Percentiles rank a stretch among this genome's conserved stretches.
Conservation (phyloP, 2,329 filamentous ascomycete species). For the Sphaerulina vaccinii region DNA sequence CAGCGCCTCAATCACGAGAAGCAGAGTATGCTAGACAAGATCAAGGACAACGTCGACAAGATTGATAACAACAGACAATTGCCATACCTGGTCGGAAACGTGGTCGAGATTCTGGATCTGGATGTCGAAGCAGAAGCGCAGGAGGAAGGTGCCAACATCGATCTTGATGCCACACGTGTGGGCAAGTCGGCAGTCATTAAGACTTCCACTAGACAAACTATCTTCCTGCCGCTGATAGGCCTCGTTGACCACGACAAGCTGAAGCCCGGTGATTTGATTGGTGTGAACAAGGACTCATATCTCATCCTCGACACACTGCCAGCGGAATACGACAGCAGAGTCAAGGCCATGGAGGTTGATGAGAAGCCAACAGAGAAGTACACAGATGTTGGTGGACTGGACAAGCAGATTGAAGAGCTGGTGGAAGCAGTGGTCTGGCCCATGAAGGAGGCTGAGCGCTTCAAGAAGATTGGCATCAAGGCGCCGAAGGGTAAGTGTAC, state of each 20-base stretch:
- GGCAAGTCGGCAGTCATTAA: constrained; percentile 99
- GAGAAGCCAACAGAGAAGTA: constrained; percentile 99
- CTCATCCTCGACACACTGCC: constrained; percentile 94
- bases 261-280: constrained; percentile 93
- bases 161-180: constrained; percentile 91
- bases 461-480: constrained; percentile 99
- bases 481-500: constrained; percentile 77
- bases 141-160: constrained; percentile 97
- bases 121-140: constrained; percentile 94
- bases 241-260: constrained; percentile 93
- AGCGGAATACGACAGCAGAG: constrained; percentile 96
- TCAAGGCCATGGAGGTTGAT: constrained; percentile 99
- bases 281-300: constrained; percentile 99
- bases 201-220: constrained; percentile 96
- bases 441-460: constrained; percentile 98
- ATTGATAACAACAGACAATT: constrained; percentile 99
- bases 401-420: constrained; percentile 98
- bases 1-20: constrained; percentile 95
- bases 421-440: constrained; percentile 99
- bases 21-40: constrained; percentile 94
- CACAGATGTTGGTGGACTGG: constrained; percentile 91
- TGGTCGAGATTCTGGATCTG: constrained; percentile 93
- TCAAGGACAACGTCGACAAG: constrained; percentile 98
- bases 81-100: constrained; percentile 96
- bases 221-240: constrained; percentile 95